phyloP scores from a whole-genome alignment of 177 flowering plant species.

The Vitis hybrid region DNA sequence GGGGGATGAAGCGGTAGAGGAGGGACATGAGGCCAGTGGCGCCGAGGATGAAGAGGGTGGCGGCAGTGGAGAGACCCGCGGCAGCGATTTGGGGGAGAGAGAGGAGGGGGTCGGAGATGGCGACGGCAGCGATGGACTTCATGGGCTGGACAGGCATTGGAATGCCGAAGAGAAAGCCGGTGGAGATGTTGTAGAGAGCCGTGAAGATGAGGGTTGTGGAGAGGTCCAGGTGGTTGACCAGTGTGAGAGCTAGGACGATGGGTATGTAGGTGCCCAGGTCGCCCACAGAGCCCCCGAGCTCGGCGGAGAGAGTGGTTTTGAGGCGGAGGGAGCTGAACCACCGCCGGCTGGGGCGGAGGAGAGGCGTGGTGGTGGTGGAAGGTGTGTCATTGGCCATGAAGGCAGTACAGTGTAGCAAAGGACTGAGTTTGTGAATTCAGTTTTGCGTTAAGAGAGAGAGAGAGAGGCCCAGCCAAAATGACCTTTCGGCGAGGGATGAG shows the following conservation, averaged over 20 bases:
- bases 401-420: no score
- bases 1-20: constrained; percentile 62
- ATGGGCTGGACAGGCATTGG: constrained; percentile 99
- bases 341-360: constrained; percentile 26
- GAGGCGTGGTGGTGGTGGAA: constrained; percentile 24
- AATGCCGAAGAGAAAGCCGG: constrained; percentile 72
- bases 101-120: constrained; percentile 68
- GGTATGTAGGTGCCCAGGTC: constrained; percentile 91
- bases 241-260: constrained; percentile 66
- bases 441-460: no score
- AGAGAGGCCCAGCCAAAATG: no score
- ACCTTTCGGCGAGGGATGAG: no score
- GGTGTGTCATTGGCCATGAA: background rate
- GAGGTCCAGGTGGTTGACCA: constrained; percentile 72
- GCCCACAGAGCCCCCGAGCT: constrained; percentile 79
- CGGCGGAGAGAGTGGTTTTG: constrained; percentile 53
- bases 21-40: constrained; percentile 82
- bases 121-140: constrained; percentile 94
- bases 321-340: constrained; percentile 41
- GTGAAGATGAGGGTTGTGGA: constrained; percentile 86
- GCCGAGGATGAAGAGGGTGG: constrained; percentile 68
- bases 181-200: constrained; percentile 71
- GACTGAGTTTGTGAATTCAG: no score
- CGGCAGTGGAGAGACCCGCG: constrained; percentile 76
- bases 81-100: constrained; percentile 69